These are phyloP conservation scores for Leccinum olivaceopallidum DNA, from an alignment of 768 basidiomycete genomes.

Conservation along the genomic window DNA sequence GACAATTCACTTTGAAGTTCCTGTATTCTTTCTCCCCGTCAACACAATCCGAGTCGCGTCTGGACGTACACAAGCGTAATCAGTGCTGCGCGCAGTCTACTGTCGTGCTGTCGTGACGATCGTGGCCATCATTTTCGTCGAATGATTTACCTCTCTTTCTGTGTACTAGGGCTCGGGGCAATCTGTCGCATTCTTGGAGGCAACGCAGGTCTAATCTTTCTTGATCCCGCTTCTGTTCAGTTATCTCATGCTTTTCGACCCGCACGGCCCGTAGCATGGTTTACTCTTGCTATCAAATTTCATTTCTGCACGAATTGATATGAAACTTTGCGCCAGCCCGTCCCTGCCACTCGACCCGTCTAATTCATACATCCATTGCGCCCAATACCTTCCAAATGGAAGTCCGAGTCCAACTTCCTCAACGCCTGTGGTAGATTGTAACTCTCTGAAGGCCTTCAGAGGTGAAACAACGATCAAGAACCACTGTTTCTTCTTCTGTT, in stretches of 20 bases:
- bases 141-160: background rate
- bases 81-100: background rate
- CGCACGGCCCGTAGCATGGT: background rate
- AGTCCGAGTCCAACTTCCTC: background rate
- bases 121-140: background rate
- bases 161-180: background rate
- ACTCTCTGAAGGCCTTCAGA: background rate
- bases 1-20: conserved; percentile 3
- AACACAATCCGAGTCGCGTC: background rate
- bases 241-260: background rate
- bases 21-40: conserved; percentile 4
- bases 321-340: background rate
- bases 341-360: conserved; percentile 2
- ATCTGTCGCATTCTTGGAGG: background rate
- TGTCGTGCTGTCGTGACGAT: background rate
- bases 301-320: background rate
- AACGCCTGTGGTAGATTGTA: background rate
- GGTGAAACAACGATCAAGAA: background rate
- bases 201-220: conserved; percentile 3
- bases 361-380: background rate
- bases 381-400: conserved; percentile 9
- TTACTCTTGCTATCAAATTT: conserved; percentile 2
- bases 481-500: background rate
- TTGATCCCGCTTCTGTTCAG: background rate
- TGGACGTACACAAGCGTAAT: background rate